Percentiles rank a stretch among this genome's conserved stretches.
Evolutionary conservation across 257 asterid species (phyloP).

Genomic region (Solanum okadae): DNA sequence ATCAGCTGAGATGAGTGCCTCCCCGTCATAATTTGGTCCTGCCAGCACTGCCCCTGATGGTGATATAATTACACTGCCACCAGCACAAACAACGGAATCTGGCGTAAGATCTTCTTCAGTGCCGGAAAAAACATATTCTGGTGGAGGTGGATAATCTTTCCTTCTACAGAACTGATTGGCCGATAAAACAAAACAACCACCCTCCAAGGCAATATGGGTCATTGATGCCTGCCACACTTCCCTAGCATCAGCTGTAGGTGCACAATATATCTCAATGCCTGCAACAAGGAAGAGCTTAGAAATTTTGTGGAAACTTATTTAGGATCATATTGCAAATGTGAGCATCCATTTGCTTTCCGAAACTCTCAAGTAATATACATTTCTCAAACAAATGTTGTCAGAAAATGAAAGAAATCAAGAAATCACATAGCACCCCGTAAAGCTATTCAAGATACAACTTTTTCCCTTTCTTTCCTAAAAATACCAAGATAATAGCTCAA

Average conservation of each 20-base stretch:
- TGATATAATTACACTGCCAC: conserved; percentile 90
- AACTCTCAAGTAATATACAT: not conserved
- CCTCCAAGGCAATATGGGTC: conserved; percentile 95
- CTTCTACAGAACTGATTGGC: conserved; percentile 95
- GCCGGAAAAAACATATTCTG: conserved; percentile 62
- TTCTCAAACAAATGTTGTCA: not conserved
- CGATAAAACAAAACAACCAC: conserved; percentile 89
- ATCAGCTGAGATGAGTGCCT: conserved; percentile 91
- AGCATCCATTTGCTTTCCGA: not conserved
- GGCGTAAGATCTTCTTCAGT: conserved; percentile 71
- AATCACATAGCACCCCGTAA: not conserved
- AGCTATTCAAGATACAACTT: not conserved
- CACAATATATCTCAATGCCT: conserved; percentile 93
- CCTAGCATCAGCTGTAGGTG: conserved; percentile 94
- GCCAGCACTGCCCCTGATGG: conserved; percentile 87
- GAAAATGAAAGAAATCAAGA: not conserved
- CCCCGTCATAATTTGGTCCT: conserved; percentile 91
- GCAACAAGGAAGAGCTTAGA: conserved; percentile 2
- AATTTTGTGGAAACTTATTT: not conserved
- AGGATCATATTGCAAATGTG: not conserved
- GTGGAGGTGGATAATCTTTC: conserved; percentile 93
- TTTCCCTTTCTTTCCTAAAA: not conserved
- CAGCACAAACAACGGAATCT: conserved; percentile 85
- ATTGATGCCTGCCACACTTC: conserved; percentile 94
- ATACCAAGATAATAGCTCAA: not conserved